Percentiles rank a stretch among this genome's conserved stretches.
phyloP scores from a whole-genome alignment of 805 yeast genomes.

The Priceomyces haplophilus region DNA sequence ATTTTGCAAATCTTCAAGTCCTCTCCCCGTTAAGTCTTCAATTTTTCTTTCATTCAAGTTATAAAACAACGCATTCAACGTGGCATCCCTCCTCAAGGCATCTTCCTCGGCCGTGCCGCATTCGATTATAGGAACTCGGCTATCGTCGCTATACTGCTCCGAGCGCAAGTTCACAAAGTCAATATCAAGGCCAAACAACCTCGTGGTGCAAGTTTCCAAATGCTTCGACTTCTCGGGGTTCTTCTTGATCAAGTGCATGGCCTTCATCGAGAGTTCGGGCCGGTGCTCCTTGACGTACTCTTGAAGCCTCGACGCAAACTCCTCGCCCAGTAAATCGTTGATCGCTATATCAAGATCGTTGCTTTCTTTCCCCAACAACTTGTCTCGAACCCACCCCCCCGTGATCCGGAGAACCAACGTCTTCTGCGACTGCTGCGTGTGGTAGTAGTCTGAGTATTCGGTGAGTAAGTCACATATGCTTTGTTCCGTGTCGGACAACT shows the following conservation, averaged over 20 bases:
- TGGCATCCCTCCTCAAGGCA: constrained; percentile 92
- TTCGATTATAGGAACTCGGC: constrained; percentile 79
- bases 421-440: constrained; percentile 16
- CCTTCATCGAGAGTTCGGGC: constrained; percentile 26
- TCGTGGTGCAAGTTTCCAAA: constrained; percentile 93
- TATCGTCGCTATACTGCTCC: constrained; percentile 78
- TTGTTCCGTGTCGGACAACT: constrained; percentile 40
- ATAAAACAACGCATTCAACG: constrained; percentile 87
- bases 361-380: constrained; percentile 72
- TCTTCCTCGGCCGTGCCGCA: constrained; percentile 92
- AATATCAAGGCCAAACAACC: constrained; percentile 75
- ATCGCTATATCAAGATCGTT: constrained; percentile 93
- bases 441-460: constrained; percentile 39
- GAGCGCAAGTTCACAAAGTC: constrained; percentile 91
- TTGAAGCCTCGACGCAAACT: constrained; percentile 68
- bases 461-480: constrained; percentile 39
- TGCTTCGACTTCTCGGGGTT: constrained; percentile 97
- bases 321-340: constrained; percentile 79
- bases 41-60: constrained; percentile 65
- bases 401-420: constrained; percentile 69
- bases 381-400: constrained; percentile 99
- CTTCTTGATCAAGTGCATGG: constrained; percentile 77
- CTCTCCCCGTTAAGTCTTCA: constrained; percentile 82
- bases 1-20: constrained; percentile 63
- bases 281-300: constrained; percentile 39